These are phyloP conservation scores for Coelastrella sp. DNA, from an alignment of 139 green algal genomes.

Conservation along the genomic window DNA sequence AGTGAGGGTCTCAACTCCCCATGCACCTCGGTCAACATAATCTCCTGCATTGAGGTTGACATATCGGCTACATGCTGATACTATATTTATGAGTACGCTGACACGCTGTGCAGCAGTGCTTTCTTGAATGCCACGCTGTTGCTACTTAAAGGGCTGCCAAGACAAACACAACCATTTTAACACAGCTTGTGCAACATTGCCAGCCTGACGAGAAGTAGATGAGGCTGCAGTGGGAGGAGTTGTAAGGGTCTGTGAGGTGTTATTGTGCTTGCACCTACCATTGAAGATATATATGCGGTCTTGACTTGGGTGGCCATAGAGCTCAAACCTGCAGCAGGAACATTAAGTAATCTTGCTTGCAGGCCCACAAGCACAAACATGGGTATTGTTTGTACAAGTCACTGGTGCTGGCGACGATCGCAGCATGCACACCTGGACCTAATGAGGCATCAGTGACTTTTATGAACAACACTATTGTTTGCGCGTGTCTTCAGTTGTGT, in stretches of 20 bases:
- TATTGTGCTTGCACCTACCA: slow-evolving; percentile 23
- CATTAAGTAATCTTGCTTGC: no score
- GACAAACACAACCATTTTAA: background rate
- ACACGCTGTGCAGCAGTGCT: background rate
- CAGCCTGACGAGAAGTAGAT: background rate
- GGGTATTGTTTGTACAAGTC: no score
- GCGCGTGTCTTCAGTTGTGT: background rate
- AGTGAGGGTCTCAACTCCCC: slow-evolving; percentile 92
- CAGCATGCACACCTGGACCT: background rate
- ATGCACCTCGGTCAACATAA: slow-evolving; percentile 73
- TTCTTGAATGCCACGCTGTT: no score
- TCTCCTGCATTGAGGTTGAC: slow-evolving; percentile 3
- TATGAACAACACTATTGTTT: background rate
- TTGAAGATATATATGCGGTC: slow-evolving; percentile 77
- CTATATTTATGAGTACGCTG: background rate
- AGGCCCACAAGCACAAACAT: no score
- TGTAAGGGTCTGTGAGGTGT: background rate
- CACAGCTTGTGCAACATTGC: background rate
- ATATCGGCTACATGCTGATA: no score
- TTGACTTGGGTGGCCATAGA: slow-evolving; percentile 50
- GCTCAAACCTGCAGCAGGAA: slow-evolving; percentile 29
- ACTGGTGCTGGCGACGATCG: background rate
- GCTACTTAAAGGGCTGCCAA: background rate
- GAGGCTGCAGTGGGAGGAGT: background rate
- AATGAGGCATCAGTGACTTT: background rate